Percentiles rank a stretch among this genome's conserved stretches.
Evolutionary conservation across 805 yeast genomes (phyloP).

Genomic region (Alloascoidea africana): DNA sequence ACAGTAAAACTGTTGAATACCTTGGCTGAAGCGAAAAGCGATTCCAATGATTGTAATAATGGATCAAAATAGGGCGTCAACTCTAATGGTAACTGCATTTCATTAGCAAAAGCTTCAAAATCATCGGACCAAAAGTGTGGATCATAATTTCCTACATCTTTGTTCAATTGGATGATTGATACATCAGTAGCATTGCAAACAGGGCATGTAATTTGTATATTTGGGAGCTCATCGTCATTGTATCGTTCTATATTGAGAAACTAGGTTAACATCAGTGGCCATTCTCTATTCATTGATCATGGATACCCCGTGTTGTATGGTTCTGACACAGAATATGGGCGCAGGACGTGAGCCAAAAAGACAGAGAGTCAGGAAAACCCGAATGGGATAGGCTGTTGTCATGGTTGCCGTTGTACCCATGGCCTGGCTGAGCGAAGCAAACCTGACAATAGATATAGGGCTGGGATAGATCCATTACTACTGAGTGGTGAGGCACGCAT

Average conservation of each 20-base stretch:
- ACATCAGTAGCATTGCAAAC: not conserved
- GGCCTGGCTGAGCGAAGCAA: not conserved
- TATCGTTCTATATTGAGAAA: no score
- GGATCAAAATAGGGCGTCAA: constrained; percentile 1
- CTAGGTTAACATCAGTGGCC: not conserved
- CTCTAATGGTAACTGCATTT: not conserved
- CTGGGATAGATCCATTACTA: constrained; percentile 1
- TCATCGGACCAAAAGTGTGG: not conserved
- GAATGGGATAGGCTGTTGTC: no score
- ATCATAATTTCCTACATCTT: not conserved
- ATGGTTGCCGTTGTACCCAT: not conserved
- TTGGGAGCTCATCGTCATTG: not conserved
- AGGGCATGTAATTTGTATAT: not conserved
- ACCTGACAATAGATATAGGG: constrained; percentile 1
- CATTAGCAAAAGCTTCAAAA: not conserved
- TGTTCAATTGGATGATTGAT: not conserved
- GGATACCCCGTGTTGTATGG: no score
- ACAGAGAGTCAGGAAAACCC: no score
- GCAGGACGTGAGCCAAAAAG: not conserved
- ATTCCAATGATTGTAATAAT: not conserved
- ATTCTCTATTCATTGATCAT: no score
- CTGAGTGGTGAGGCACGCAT: no score
- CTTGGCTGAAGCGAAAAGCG: not conserved
- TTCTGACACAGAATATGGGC: constrained; percentile 1
- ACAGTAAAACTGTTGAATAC: not conserved